Percentiles rank a stretch among this genome's conserved stretches.
Evolutionary conservation across 768 basidiomycete genomes (phyloP).

Genomic region (Ephemerocybe angulata): DNA sequence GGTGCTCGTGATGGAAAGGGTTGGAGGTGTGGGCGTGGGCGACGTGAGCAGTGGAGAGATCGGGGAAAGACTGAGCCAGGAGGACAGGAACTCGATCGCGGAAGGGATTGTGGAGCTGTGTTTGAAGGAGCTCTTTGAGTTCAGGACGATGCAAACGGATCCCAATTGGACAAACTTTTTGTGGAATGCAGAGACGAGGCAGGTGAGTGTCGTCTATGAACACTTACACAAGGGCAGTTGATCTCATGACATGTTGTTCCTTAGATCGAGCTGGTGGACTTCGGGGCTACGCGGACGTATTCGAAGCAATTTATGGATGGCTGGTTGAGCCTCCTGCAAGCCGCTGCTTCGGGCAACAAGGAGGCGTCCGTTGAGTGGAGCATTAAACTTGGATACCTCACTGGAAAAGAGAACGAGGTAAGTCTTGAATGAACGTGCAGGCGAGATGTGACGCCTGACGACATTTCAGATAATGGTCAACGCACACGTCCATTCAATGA

Average conservation of each 20-base stretch:
- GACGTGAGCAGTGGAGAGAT: constrained; percentile 28
- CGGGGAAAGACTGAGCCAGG: constrained; percentile 44
- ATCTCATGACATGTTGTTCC: neutral
- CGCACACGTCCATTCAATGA: constrained; percentile 82
- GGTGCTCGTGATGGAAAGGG: constrained; percentile 87
- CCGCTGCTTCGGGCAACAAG: constrained; percentile 69
- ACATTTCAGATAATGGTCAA: constrained; percentile 68
- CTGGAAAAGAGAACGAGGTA: constrained; percentile 83
- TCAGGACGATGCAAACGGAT: constrained; percentile 95
- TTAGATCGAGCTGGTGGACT: constrained; percentile 87
- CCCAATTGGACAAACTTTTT: constrained; percentile 99
- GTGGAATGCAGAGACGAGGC: constrained; percentile 65
- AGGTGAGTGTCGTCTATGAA: constrained; percentile 35
- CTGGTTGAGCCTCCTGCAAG: constrained; percentile 82
- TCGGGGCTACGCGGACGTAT: constrained; percentile 91
- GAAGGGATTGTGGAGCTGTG: constrained; percentile 79
- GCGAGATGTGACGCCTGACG: neutral
- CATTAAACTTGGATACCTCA: constrained; percentile 82
- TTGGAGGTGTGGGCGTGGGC: constrained; percentile 79
- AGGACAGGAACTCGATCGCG: constrained; percentile 78
- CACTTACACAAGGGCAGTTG: neutral
- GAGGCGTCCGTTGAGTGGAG: constrained; percentile 70
- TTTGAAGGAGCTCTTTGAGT: constrained; percentile 85
- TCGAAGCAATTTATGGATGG: constrained; percentile 79
- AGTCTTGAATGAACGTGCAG: constrained; percentile 11